Percentiles rank a stretch among this genome's conserved stretches.
Evolutionary conservation across 1,284 basidiomycete genomes (phyloP).

Genomic region (Tetrapyrgos nigripes): DNA sequence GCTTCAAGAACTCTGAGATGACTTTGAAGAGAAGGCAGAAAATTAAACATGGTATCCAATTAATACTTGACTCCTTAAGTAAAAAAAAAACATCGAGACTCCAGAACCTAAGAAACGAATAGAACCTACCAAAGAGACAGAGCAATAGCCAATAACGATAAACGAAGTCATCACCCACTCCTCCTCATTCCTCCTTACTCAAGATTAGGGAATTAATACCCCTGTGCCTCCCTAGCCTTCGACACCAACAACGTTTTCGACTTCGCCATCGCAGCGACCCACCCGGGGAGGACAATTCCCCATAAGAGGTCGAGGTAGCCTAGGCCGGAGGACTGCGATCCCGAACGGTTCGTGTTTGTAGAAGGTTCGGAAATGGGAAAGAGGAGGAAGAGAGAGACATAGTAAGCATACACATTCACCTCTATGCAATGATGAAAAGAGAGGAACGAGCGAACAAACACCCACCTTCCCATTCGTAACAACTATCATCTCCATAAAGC

Average conservation of each 20-base stretch:
- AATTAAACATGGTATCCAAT: no score
- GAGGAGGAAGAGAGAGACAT: background rate
- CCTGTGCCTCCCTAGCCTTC: background rate
- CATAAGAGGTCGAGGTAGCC: conserved; percentile 53
- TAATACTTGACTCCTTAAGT: no score
- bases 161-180: no score
- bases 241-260: conserved; percentile 31
- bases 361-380: no score
- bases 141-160: no score
- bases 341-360: background rate
- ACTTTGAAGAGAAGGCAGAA: no score
- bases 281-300: conserved; percentile 50
- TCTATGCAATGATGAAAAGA: no score
- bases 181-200: no score
- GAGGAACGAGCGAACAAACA: background rate
- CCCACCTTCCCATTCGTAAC: conserved; percentile 67
- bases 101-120: no score
- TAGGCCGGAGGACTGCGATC: conserved; percentile 50
- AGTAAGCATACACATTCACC: background rate
- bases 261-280: conserved; percentile 37
- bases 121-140: no score
- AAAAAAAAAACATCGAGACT: no score
- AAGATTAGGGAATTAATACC: conserved; percentile 9
- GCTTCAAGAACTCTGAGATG: no score
- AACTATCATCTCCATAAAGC: conserved; percentile 56